Percentiles rank a stretch among this genome's conserved stretches.
phyloP scores from a whole-genome alignment of 129 eudicot genomes.

The Chrysanthemum lavandulifolium region DNA sequence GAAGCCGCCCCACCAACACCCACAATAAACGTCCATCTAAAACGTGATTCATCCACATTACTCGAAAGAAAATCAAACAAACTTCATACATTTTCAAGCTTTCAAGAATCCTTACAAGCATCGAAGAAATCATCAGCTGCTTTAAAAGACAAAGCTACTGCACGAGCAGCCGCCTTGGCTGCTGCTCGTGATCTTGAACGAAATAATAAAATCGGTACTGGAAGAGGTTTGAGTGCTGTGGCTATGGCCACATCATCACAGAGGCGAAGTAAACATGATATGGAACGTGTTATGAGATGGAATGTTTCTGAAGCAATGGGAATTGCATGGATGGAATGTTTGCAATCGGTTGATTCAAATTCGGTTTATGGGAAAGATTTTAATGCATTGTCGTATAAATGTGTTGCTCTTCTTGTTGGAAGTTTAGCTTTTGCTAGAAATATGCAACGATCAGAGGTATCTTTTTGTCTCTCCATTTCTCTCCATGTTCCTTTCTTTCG shows the following conservation, averaged over 20 bases:
- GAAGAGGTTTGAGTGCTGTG: constrained; percentile 95
- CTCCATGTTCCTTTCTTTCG: not conserved
- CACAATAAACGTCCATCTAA: constrained; percentile 46
- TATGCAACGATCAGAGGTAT: constrained; percentile 92
- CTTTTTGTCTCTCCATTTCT: constrained; percentile 3
- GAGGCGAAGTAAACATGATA: constrained; percentile 65
- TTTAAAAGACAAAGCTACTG: constrained; percentile 85
- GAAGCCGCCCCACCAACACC: constrained; percentile 52
- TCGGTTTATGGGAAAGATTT: constrained; percentile 84
- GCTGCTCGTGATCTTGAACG: constrained; percentile 97
- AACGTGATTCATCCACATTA: constrained; percentile 63
- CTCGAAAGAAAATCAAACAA: constrained; percentile 65
- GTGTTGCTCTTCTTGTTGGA: constrained; percentile 87
- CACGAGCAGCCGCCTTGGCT: constrained; percentile 86
- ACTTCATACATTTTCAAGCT: constrained; percentile 87
- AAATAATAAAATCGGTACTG: constrained; percentile 82
- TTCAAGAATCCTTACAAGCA: constrained; percentile 64
- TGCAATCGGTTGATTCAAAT: constrained; percentile 80
- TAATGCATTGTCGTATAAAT: constrained; percentile 80
- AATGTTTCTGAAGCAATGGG: constrained; percentile 92
- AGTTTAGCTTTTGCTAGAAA: constrained; percentile 92
- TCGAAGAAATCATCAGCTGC: constrained; percentile 42
- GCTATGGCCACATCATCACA: constrained; percentile 96
- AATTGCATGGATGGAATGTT: constrained; percentile 94
- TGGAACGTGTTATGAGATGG: constrained; percentile 84